phyloP scores from a whole-genome alignment of 257 asterid species.

The Solanum megistacrolobum region DNA sequence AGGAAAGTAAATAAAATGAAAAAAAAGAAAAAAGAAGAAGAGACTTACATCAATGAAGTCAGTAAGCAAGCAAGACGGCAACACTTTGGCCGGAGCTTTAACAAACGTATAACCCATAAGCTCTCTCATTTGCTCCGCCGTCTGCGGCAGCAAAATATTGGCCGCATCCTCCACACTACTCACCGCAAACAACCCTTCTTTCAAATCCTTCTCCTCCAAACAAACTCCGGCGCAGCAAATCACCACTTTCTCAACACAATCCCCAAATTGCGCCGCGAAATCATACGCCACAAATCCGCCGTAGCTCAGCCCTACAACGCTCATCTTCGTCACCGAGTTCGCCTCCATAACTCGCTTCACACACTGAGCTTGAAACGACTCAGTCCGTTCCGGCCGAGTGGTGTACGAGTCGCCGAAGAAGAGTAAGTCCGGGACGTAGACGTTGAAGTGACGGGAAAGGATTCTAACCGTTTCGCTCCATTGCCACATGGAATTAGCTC shows the following conservation, averaged over 20 bases:
- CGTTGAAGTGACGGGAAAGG: conserved; percentile 37
- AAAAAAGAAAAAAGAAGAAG: neutral
- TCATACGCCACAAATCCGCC: conserved; percentile 74
- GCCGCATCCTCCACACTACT: conserved; percentile 47
- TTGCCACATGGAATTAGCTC: conserved; percentile 57
- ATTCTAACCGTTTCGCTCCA: conserved; percentile 37
- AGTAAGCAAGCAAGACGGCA: conserved; percentile 44
- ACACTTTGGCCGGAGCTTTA: conserved; percentile 32
- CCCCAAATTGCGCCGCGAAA: conserved; percentile 50
- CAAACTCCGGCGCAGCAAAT: conserved; percentile 60
- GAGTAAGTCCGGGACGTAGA: conserved; percentile 61
- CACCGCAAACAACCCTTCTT: conserved; percentile 52
- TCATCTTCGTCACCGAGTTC: conserved; percentile 31
- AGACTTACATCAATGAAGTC: conserved; percentile 49
- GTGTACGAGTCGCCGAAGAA: conserved; percentile 54
- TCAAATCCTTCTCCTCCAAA: conserved; percentile 56
- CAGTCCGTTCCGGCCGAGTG: conserved; percentile 45
- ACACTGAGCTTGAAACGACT: conserved; percentile 54
- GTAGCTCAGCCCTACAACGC: conserved; percentile 55
- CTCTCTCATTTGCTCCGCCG: conserved; percentile 55
- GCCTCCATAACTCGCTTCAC: conserved; percentile 44
- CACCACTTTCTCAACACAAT: conserved; percentile 46
- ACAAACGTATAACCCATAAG: conserved; percentile 32
- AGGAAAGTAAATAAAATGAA: neutral
- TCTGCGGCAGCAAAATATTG: conserved; percentile 46